These are phyloP conservation scores for Penicillium angulare DNA, from an alignment of 495 filamentous ascomycete genomes.

Conservation along the genomic window DNA sequence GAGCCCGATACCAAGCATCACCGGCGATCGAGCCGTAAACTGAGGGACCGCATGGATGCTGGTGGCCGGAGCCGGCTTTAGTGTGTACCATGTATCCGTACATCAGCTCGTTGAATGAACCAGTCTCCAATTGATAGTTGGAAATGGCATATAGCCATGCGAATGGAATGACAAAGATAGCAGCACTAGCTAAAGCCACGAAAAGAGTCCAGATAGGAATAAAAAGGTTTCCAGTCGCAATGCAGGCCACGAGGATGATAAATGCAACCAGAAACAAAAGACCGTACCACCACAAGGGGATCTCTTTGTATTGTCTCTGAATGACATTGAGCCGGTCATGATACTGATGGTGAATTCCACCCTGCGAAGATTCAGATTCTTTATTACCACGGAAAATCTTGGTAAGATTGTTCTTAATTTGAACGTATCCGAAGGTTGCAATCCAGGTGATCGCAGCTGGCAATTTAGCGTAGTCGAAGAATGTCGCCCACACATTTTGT, in stretches of 20 bases:
- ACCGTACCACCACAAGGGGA: slow-evolving; percentile 56
- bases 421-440: slow-evolving; percentile 49
- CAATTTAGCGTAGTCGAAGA: slow-evolving; percentile 58
- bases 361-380: slow-evolving; percentile 11
- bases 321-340: slow-evolving; percentile 55
- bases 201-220: slow-evolving; percentile 59
- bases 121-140: slow-evolving; percentile 53
- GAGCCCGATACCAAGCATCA: slow-evolving; percentile 52
- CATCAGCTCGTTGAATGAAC: slow-evolving; percentile 55
- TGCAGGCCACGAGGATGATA: slow-evolving; percentile 44
- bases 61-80: slow-evolving; percentile 35
- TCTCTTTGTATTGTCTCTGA: slow-evolving; percentile 52
- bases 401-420: slow-evolving; percentile 39
- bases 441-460: slow-evolving; percentile 57
- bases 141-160: slow-evolving; percentile 57
- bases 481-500: slow-evolving; percentile 54
- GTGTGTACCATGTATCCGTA: slow-evolving; percentile 58
- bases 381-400: slow-evolving; percentile 35
- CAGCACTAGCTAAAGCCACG: slow-evolving; percentile 49
- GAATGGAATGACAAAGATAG: slow-evolving; percentile 51
- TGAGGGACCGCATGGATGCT: slow-evolving; percentile 52
- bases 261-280: slow-evolving; percentile 46
- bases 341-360: slow-evolving; percentile 51
- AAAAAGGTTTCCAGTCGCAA: slow-evolving; percentile 48
- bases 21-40: slow-evolving; percentile 52